Conservation (phyloP, 2,329 filamentous ascomycete genomes). For the Microdochium nivale region DNA sequence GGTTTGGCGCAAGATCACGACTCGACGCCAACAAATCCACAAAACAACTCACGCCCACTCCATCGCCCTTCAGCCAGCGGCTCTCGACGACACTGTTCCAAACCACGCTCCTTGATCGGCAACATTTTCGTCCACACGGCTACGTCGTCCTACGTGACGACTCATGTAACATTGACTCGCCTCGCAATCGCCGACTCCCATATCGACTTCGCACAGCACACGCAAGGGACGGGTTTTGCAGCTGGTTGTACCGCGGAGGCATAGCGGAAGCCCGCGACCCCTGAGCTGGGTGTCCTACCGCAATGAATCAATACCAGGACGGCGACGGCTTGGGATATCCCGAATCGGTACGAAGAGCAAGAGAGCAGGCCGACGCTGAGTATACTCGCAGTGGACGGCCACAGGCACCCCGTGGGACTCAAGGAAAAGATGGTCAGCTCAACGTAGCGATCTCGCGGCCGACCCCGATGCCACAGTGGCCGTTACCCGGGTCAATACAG, state of each 20-base stretch:
- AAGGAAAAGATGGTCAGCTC: conserved; percentile 7
- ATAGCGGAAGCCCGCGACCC: background rate
- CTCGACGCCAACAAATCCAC: background rate
- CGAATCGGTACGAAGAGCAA: background rate
- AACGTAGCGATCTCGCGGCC: conserved; percentile 10
- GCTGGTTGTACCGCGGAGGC: background rate
- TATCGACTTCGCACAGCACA: background rate
- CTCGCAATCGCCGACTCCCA: background rate
- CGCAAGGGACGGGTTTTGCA: background rate
- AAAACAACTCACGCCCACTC: background rate
- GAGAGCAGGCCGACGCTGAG: background rate
- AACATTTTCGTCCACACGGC: background rate
- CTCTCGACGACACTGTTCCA: background rate
- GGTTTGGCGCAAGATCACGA: background rate
- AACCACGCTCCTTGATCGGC: too few relatives aligned
- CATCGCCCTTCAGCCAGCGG: background rate
- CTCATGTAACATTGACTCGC: background rate
- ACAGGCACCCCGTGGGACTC: conserved; percentile 2
- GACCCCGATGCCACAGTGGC: conserved; percentile 45
- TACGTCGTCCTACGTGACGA: background rate
- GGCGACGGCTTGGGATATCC: background rate
- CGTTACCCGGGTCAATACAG: conserved; percentile 32
- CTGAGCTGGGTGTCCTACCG: background rate
- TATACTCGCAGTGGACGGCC: background rate
- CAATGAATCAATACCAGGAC: background rate